Evolutionary conservation across 805 yeast genomes (phyloP).

Genomic region (Wickerhamiella sergipiensis): DNA sequence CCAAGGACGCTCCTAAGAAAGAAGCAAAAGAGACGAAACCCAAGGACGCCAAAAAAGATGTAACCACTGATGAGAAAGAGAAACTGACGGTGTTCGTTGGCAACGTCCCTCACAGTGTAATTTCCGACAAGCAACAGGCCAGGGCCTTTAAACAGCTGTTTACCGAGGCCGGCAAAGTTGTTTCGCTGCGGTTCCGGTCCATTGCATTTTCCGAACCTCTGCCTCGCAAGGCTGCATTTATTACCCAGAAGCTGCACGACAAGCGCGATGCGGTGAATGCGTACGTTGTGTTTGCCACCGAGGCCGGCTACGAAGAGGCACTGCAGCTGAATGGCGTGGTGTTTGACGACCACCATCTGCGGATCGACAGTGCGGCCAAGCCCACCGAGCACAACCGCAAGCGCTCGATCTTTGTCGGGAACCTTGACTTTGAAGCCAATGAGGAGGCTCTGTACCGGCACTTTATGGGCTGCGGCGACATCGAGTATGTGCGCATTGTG

Average conservation of each 20-base stretch:
- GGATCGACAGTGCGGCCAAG: conserved; percentile 89
- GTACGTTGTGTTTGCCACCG: conserved; percentile 59
- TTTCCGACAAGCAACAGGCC: conserved; percentile 46
- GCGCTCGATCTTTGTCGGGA: conserved; percentile 82
- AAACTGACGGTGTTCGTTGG: conserved; percentile 81
- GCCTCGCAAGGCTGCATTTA: conserved; percentile 86
- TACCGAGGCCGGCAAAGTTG: conserved; percentile 35
- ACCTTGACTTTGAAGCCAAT: conserved; percentile 79
- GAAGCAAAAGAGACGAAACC: conserved; percentile 9
- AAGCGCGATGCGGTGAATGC: conserved; percentile 76
- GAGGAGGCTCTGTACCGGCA: conserved; percentile 84
- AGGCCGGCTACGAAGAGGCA: conserved; percentile 32
- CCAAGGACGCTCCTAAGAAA: conserved; percentile 8
- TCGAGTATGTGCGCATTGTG: conserved; percentile 79
- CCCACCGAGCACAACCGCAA: conserved; percentile 78
- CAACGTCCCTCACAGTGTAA: conserved; percentile 54
- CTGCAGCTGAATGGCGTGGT: conserved; percentile 48
- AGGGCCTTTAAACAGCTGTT: conserved; percentile 58
- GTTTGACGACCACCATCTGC: conserved; percentile 59
- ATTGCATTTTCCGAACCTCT: conserved; percentile 76
- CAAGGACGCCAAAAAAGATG: not conserved
- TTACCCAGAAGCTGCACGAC: conserved; percentile 61
- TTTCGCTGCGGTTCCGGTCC: conserved; percentile 80
- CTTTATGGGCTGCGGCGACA: conserved; percentile 53
- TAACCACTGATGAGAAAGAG: conserved; percentile 57